These are phyloP conservation scores for Huntiella decipiens DNA, from an alignment of 2,329 filamentous ascomycete species.

Conservation along the genomic window DNA sequence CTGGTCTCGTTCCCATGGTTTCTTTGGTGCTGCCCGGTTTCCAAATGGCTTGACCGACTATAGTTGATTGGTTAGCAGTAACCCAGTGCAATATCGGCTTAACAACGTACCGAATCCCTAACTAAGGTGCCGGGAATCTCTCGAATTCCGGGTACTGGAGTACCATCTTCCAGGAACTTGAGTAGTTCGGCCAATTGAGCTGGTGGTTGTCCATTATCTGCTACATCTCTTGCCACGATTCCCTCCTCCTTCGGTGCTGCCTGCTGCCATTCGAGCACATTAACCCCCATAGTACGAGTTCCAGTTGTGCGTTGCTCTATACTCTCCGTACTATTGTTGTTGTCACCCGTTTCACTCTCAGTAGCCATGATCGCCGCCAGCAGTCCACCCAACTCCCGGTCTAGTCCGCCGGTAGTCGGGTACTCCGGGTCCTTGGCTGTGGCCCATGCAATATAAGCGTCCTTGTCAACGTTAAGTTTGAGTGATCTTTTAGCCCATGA, in stretches of 20 bases:
- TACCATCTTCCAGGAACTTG: constrained; percentile 62
- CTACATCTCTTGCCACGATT: constrained; percentile 21
- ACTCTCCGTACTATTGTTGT: constrained; percentile 4
- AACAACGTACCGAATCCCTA: constrained; percentile 40
- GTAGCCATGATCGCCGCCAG: background rate
- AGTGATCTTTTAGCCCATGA: constrained; percentile 43
- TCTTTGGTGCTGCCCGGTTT: constrained; percentile 6
- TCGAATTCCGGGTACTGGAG: constrained; percentile 70
- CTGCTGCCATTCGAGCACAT: constrained; percentile 26
- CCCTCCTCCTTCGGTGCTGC: constrained; percentile 30
- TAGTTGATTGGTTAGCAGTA: background rate
- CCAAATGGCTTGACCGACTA: constrained; percentile 11
- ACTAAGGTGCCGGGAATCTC: constrained; percentile 70
- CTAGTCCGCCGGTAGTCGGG: constrained; percentile 14
- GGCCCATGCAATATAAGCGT: constrained; percentile 48
- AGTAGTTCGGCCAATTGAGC: constrained; percentile 59
- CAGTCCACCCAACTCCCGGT: constrained; percentile 18
- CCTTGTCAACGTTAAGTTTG: constrained; percentile 40
- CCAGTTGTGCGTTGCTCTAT: background rate
- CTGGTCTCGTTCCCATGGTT: constrained; percentile 9
- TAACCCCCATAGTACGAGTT: constrained; percentile 2
- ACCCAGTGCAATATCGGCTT: background rate
- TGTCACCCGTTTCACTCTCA: background rate
- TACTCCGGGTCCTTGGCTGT: constrained; percentile 18
- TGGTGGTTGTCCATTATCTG: constrained; percentile 14